A percentile compares a stretch with the other conserved stretches of the same genome.
Evolutionary conservation across 2,329 filamentous ascomycete genomes (phyloP).

Genomic region (Apiospora arundinis): DNA sequence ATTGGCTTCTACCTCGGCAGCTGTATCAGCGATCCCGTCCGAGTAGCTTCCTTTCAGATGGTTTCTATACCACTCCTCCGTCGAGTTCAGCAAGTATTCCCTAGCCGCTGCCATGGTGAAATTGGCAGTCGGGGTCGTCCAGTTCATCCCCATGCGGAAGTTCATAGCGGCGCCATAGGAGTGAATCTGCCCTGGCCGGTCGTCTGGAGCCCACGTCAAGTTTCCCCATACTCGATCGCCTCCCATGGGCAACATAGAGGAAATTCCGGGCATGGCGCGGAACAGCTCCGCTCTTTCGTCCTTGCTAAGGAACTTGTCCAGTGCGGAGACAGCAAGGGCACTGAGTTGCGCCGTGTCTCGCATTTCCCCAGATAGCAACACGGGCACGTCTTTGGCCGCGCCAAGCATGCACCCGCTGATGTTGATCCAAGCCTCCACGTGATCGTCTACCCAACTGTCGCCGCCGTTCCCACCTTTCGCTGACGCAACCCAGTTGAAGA

Average conservation of each 20-base stretch:
- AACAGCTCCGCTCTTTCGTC: constrained; percentile 93
- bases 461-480: constrained; percentile 82
- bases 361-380: constrained; percentile 95
- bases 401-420: constrained; percentile 98
- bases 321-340: constrained; percentile 92
- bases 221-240: constrained; percentile 97
- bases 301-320: constrained; percentile 93
- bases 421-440: constrained; percentile 97
- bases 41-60: constrained; percentile 81
- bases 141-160: constrained; percentile 73
- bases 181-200: constrained; percentile 72
- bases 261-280: constrained; percentile 94
- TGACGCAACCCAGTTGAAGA: constrained; percentile 82
- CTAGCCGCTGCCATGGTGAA: constrained; percentile 82
- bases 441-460: constrained; percentile 84
- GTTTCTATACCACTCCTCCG: constrained; percentile 84
- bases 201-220: constrained; percentile 84
- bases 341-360: constrained; percentile 97
- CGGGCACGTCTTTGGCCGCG: constrained; percentile 87
- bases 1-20: constrained; percentile 80
- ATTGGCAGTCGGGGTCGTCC: constrained; percentile 71
- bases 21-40: constrained; percentile 83
- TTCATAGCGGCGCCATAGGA: constrained; percentile 85
- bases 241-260: constrained; percentile 94
- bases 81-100: constrained; percentile 76